A percentile compares a stretch with the other conserved stretches of the same genome.
Conservation (phyloP, 257 asterid genomes). For the Ehretia macrophylla region DNA sequence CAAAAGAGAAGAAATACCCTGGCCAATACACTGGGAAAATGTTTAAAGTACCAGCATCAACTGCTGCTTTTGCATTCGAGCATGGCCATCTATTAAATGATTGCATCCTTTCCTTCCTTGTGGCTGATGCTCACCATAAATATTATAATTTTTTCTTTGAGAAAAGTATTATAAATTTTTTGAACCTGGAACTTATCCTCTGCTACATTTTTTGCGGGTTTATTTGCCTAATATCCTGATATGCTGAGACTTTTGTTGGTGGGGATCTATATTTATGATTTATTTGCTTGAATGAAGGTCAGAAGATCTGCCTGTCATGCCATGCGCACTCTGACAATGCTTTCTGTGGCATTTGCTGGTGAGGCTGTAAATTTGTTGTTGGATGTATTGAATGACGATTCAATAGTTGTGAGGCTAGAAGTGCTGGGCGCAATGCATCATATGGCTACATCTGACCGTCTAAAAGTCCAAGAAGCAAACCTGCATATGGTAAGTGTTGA, state of each 20-base stretch:
- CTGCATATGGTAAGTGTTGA: conserved; percentile 54
- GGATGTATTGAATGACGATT: conserved; percentile 76
- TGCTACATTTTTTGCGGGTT: no score
- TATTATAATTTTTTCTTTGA: no score
- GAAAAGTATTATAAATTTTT: no score
- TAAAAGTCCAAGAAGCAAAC: conserved; percentile 59
- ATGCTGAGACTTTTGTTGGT: no score
- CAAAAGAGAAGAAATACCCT: conserved; percentile 44
- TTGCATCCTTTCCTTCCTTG: no score
- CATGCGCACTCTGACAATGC: conserved; percentile 48
- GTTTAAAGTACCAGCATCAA: conserved; percentile 58
- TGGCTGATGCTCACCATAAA: no score
- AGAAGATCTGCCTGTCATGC: conserved; percentile 86
- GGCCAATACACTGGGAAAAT: conserved; percentile 62
- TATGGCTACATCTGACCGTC: conserved; percentile 41
- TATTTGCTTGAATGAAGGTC: conserved; percentile 61
- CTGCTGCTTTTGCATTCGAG: conserved; percentile 60
- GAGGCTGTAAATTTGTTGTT: conserved; percentile 54
- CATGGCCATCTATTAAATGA: neutral
- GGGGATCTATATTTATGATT: no score
- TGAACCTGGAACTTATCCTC: no score
- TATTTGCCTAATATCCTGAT: no score
- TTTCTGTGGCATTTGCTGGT: conserved; percentile 59
- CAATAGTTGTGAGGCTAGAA: conserved; percentile 61
- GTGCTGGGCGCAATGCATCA: conserved; percentile 69